Percentiles rank a stretch among this genome's conserved stretches.
phyloP scores from a whole-genome alignment of 148 eudicot genomes.

The Rheum nobile region DNA sequence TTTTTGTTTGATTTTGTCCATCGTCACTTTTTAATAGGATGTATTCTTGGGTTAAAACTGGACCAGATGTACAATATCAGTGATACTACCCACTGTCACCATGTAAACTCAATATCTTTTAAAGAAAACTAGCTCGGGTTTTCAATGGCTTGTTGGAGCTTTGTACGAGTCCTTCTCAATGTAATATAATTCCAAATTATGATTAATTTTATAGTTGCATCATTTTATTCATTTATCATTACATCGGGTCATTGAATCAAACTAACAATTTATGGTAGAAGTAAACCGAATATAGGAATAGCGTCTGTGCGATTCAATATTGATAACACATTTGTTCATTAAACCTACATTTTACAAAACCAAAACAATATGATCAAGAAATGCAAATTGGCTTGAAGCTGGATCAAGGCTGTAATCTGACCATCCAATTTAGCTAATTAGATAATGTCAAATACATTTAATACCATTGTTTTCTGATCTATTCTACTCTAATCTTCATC shows the following conservation, averaged over 20 bases:
- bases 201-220: too few species aligned
- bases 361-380: not conserved
- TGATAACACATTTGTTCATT: not conserved
- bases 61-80: not conserved
- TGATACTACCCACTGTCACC: too few species aligned
- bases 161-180: too few species aligned
- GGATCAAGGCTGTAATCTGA: not conserved
- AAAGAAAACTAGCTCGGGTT: not conserved
- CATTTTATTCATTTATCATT: too few species aligned
- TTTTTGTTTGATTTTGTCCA: not conserved
- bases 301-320: not conserved
- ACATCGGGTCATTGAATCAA: too few species aligned
- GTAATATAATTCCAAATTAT: too few species aligned
- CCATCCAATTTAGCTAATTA: not conserved
- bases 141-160: too few species aligned
- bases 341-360: not conserved
- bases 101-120: not conserved
- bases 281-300: not conserved
- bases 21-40: not conserved
- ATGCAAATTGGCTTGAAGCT: not conserved
- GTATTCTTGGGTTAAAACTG: not conserved
- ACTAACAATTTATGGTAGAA: not conserved
- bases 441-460: not conserved
- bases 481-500: too few species aligned
- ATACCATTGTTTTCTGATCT: too few species aligned